These are phyloP conservation scores for Trichosporon ovoides DNA, from an alignment of 1,284 basidiomycete species.

Conservation along the genomic window DNA sequence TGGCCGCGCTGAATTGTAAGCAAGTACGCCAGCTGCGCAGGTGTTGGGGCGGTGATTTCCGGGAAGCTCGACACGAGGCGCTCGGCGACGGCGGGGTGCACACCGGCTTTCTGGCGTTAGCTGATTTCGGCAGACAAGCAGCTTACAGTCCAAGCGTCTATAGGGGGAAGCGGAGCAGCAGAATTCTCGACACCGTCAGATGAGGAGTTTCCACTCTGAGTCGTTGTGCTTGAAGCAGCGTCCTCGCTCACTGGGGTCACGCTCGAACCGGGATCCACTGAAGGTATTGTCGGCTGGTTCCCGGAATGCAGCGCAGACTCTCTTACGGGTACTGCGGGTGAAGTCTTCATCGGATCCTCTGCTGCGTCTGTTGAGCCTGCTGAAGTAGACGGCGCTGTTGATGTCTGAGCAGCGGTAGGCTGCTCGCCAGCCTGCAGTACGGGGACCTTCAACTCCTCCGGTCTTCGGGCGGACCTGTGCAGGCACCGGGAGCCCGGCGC, in stretches of 20 bases:
- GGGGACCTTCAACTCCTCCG: background rate
- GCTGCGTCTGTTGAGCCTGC: background rate
- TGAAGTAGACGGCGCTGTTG: background rate
- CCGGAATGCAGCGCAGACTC: too few relatives aligned
- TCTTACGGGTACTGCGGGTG: too few relatives aligned
- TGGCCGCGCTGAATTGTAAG: slow-evolving; percentile 24
- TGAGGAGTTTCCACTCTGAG: background rate
- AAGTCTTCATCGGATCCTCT: too few relatives aligned
- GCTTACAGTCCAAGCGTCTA: slow-evolving; percentile 17
- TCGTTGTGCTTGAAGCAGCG: too few relatives aligned
- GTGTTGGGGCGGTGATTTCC: slow-evolving; percentile 26
- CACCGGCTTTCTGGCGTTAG: slow-evolving; percentile 15
- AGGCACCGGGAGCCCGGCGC: background rate
- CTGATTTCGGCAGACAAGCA: background rate
- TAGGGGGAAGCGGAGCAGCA: background rate
- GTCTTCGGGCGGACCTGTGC: background rate
- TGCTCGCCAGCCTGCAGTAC: background rate
- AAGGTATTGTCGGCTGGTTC: too few relatives aligned
- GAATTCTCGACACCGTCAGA: background rate
- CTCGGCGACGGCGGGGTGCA: slow-evolving; percentile 5
- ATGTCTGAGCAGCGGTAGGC: background rate
- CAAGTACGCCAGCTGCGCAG: slow-evolving; percentile 31
- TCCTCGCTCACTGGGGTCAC: too few relatives aligned
- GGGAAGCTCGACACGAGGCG: slow-evolving; percentile 20
- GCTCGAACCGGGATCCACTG: too few relatives aligned